A percentile compares a stretch with the other conserved stretches of the same genome.
These are phyloP conservation scores for Hyaloperonospora brassicae DNA, from an alignment of 352 stramenopile genomes.

Conservation along the genomic window DNA sequence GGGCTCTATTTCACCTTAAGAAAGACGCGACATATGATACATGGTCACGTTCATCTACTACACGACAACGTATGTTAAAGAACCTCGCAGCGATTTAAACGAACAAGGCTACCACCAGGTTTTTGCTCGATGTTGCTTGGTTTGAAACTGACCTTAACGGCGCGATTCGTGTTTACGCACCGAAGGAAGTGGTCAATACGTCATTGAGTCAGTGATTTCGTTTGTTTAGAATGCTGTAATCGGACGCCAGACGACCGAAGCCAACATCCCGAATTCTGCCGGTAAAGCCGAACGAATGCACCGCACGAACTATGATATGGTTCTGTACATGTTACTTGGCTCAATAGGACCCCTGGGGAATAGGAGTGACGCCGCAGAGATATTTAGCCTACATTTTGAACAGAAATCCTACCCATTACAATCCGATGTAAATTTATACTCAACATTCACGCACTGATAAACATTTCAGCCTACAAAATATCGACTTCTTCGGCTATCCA, in stretches of 20 bases:
- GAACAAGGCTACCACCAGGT: not conserved
- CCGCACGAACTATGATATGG: slow-evolving; percentile 8
- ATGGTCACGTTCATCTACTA: not conserved
- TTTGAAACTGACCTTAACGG: not conserved
- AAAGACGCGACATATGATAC: too few relatives aligned
- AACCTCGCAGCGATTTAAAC: not conserved
- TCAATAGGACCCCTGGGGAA: slow-evolving; percentile 12
- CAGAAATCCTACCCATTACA: not conserved
- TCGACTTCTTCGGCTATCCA: not conserved
- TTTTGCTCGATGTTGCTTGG: not conserved
- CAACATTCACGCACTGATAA: not conserved
- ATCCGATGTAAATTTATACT: not conserved
- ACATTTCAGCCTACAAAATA: not conserved
- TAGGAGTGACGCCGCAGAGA: slow-evolving; percentile 21
- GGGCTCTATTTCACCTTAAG: too few relatives aligned
- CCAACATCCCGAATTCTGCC: slow-evolving; percentile 15
- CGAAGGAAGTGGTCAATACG: slow-evolving; percentile 18
- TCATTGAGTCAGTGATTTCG: slow-evolving; percentile 14
- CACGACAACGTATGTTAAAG: not conserved
- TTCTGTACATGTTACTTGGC: slow-evolving; percentile 23
- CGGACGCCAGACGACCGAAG: slow-evolving; percentile 16
- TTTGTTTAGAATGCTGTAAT: slow-evolving; percentile 14
- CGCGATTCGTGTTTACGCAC: not conserved
- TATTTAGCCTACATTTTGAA: slow-evolving; percentile 18
- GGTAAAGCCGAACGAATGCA: slow-evolving; percentile 23